Conservation (phyloP, 2,329 filamentous ascomycete genomes). For the Pseudofabraea citricarpa region DNA sequence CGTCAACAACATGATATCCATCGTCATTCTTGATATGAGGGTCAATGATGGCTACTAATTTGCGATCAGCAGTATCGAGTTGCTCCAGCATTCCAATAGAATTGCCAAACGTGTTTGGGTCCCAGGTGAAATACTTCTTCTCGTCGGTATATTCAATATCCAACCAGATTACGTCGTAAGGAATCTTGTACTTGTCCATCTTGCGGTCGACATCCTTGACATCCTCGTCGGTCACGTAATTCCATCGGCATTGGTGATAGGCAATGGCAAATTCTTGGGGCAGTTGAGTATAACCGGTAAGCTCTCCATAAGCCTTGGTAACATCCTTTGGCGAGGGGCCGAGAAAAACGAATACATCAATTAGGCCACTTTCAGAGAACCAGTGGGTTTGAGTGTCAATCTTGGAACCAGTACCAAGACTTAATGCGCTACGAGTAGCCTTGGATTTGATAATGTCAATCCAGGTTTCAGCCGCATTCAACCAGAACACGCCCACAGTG, state of each 20-base stretch:
- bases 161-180: conserved; percentile 98
- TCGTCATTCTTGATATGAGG: conserved; percentile 94
- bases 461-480: conserved; percentile 97
- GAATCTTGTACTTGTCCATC: conserved; percentile 92
- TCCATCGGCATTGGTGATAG: conserved; percentile 98
- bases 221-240: conserved; percentile 95
- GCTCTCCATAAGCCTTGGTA: conserved; percentile 75
- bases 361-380: conserved; percentile 86
- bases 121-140: conserved; percentile 98
- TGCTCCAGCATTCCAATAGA: conserved; percentile 85
- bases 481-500: conserved; percentile 93
- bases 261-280: conserved; percentile 89
- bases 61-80: conserved; percentile 77
- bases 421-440: conserved; percentile 67
- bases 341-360: conserved; percentile 93
- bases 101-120: conserved; percentile 80
- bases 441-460: conserved; percentile 86
- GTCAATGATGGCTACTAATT: conserved; percentile 92
- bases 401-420: conserved; percentile 63
- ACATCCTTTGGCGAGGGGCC: conserved; percentile 82
- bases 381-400: conserved; percentile 88
- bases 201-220: conserved; percentile 94
- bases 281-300: conserved; percentile 87
- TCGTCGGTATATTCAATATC: conserved; percentile 97
- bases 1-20: conserved; percentile 70